These are phyloP conservation scores for Amanita rubescens DNA, from an alignment of 768 basidiomycete genomes.

Conservation along the genomic window DNA sequence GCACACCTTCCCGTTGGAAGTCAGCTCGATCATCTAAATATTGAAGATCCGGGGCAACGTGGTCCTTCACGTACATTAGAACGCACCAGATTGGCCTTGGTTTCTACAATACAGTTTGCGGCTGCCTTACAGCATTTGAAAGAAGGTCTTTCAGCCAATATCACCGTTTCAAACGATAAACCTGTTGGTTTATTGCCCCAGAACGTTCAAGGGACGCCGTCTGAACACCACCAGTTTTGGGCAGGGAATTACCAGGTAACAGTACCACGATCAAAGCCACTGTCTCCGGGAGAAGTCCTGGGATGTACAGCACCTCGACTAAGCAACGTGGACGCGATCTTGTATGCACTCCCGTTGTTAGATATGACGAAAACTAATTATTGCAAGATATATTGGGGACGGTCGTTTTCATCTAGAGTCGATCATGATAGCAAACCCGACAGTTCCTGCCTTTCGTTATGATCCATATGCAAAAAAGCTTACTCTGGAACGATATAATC, in stretches of 20 bases:
- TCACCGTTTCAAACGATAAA: conserved; percentile 5
- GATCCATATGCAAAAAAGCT: conserved; percentile 98
- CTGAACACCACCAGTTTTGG: conserved; percentile 28
- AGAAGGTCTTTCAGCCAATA: conserved; percentile 56
- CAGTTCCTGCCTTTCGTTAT: conserved; percentile 92
- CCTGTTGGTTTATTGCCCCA: background rate
- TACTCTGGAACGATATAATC: conserved; percentile 87
- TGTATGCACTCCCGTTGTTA: conserved; percentile 45
- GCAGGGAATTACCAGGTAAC: conserved; percentile 62
- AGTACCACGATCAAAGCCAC: conserved; percentile 83
- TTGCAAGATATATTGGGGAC: conserved; percentile 84
- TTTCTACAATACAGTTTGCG: conserved; percentile 97
- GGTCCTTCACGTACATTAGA: conserved; percentile 15
- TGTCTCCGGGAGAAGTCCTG: conserved; percentile 94
- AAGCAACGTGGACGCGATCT: conserved; percentile 73
- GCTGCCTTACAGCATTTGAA: conserved; percentile 84
- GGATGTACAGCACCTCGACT: conserved; percentile 93
- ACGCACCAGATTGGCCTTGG: conserved; percentile 76
- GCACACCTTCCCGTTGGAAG: conserved; percentile 35
- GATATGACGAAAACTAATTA: background rate
- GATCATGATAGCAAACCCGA: conserved; percentile 99
- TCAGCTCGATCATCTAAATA: conserved; percentile 41
- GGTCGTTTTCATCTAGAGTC: conserved; percentile 98
- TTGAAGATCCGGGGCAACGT: conserved; percentile 37
- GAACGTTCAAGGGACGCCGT: background rate